phyloP scores from a whole-genome alignment of 1,284 basidiomycete species.

The Ustilago hordei region DNA sequence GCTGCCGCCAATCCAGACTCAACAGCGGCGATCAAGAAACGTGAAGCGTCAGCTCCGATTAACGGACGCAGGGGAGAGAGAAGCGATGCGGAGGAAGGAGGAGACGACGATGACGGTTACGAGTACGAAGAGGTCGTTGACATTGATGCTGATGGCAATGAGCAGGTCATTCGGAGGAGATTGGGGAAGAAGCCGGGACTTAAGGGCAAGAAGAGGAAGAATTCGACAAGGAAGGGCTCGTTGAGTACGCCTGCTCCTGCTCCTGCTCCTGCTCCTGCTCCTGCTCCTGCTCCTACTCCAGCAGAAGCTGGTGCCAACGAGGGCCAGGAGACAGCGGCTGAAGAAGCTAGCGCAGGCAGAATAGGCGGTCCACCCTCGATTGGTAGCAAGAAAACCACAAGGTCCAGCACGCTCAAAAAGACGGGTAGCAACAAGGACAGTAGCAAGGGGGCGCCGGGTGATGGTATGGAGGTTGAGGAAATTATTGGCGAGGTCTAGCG shows the following conservation, averaged over 20 bases:
- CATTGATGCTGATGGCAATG: slow-evolving; percentile 52
- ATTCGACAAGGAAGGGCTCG: slow-evolving; percentile 29
- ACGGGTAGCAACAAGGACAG: slow-evolving; percentile 10
- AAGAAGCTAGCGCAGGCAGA: slow-evolving; percentile 2
- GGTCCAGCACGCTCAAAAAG: slow-evolving; percentile 14
- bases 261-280: not conserved
- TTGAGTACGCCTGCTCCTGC: slow-evolving; percentile 22
- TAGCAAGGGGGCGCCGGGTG: slow-evolving; percentile 31
- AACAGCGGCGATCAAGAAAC: slow-evolving; percentile 29
- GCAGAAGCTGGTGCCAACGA: not conserved
- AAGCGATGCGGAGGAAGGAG: slow-evolving; percentile 38
- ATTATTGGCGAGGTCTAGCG: slow-evolving; percentile 40
- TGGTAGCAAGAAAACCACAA: slow-evolving; percentile 21
- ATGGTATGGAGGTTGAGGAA: slow-evolving; percentile 45
- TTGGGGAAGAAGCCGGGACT: slow-evolving; percentile 39
- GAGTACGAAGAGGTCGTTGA: slow-evolving; percentile 57
- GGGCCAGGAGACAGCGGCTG: not conserved
- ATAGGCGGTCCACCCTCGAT: slow-evolving; percentile 32
- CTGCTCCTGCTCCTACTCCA: not conserved
- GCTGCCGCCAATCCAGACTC: slow-evolving; percentile 7
- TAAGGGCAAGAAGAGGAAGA: slow-evolving; percentile 32
- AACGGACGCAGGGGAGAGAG: slow-evolving; percentile 33
- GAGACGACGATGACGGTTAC: slow-evolving; percentile 46
- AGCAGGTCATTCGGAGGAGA: slow-evolving; percentile 40
- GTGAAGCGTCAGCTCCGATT: slow-evolving; percentile 29